Base-by-base conservation (phyloP, 352 stramenopile species). In the Pythium periplocum region DNA sequence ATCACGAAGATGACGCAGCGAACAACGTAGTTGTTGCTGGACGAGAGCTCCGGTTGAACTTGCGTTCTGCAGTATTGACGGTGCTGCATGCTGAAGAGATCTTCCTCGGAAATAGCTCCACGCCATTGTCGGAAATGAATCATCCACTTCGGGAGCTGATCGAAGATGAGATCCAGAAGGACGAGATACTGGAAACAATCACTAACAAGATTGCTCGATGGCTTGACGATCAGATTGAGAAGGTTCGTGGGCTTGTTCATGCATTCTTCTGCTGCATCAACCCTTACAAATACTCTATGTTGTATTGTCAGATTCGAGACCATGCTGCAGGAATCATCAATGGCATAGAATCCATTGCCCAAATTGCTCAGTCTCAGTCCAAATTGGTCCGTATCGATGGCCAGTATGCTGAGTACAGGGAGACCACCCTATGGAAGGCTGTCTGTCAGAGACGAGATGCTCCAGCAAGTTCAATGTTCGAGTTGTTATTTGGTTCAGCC, bases 31-130 rank as follows among this genome's bases (percentile, higher is more conserved):
- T 39, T 0, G 32, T 58, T 44, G 62, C 70, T 48, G 61, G 82
- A 33, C 64, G 63, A 8, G 48, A 62, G 8, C 50, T 92, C 48
- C 64, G 68, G n/a, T 39, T 81, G 4, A 80, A 86, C 59, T 61
- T 92, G 48, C 83, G 78, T 32, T 77, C 75, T 0, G 64, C 89
- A 4, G 73, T 71, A 6, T 45, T 79, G 57, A 87, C 78, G 6
- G 54, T 89, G 26, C 49, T 62, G 3, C 77, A 92, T 6, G 59
- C 73, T 3, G 66, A 86, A 37, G 62, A 77, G 12, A 77, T 92
- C 7, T 92, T 92, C 59, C 53, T 26, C 0, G 17, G 17, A 26
- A 26, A 26, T 26, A 26, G 17, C 17, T 26, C 17, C 17, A 26
- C 17, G 17, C 17, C 17, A 26, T 26, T 26, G 17, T 26, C 17